Evolutionary conservation across 768 basidiomycete species (phyloP).

Genomic region (Trametes villosa): DNA sequence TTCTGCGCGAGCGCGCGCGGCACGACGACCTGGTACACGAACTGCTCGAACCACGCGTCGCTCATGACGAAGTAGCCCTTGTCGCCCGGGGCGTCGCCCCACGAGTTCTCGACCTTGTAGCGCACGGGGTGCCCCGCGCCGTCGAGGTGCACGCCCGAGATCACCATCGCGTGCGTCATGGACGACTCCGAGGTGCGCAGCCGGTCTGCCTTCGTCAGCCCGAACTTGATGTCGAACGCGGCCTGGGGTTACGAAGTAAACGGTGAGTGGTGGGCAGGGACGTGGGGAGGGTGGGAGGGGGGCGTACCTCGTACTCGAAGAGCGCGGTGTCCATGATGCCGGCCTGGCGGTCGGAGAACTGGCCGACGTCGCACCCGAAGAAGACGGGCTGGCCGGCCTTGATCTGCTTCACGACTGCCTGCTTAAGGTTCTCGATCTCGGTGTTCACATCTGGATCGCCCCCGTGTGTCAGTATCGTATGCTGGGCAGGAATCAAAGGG

Average conservation of each 20-base stretch:
- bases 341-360: slow-evolving; percentile 67
- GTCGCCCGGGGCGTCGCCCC: slow-evolving; percentile 78
- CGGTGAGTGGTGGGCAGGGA: neutral
- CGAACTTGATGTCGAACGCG: slow-evolving; percentile 82
- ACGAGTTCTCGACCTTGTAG: slow-evolving; percentile 98
- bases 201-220: slow-evolving; percentile 84
- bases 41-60: slow-evolving; percentile 92
- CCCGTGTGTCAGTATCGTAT: neutral
- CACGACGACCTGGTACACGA: slow-evolving; percentile 92
- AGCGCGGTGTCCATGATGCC: slow-evolving; percentile 90
- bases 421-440: slow-evolving; percentile 79
- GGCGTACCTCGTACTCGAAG: slow-evolving; percentile 76
- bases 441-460: slow-evolving; percentile 80
- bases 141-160: slow-evolving; percentile 90
- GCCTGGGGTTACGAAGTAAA: slow-evolving; percentile 44
- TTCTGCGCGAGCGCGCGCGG: slow-evolving; percentile 79
- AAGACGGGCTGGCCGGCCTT: slow-evolving; percentile 90
- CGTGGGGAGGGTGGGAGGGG: neutral
- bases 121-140: slow-evolving; percentile 71
- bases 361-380: slow-evolving; percentile 96
- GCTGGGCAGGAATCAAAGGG: neutral
- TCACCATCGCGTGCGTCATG: slow-evolving; percentile 98
- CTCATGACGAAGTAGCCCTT: slow-evolving; percentile 94
- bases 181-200: slow-evolving; percentile 80
- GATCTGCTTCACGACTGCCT: slow-evolving; percentile 80